Evolutionary conservation across 331 rosid genomes (phyloP).

Genomic region (Acacia pycnantha): DNA sequence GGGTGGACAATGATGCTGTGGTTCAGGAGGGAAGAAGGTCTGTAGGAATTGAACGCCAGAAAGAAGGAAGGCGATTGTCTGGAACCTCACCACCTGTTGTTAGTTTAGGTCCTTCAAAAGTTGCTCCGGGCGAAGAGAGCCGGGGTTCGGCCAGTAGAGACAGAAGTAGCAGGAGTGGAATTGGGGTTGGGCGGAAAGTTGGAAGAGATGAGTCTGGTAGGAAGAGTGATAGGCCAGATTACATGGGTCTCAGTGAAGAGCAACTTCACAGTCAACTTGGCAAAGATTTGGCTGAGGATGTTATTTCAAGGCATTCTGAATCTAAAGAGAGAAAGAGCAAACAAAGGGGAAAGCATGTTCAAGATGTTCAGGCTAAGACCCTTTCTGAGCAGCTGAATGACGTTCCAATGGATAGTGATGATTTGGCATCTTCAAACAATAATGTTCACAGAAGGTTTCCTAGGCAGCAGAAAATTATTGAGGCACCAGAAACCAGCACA

Average conservation of each 20-base stretch:
- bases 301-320: slow-evolving; percentile 60
- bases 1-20: slow-evolving; percentile 56
- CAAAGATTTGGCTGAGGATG: slow-evolving; percentile 52
- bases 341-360: slow-evolving; percentile 68
- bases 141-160: slow-evolving; percentile 51
- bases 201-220: slow-evolving; percentile 71
- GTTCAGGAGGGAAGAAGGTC: slow-evolving; percentile 80
- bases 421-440: slow-evolving; percentile 72
- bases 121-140: slow-evolving; percentile 61
- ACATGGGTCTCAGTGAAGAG: slow-evolving; percentile 56
- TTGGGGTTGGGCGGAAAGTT: slow-evolving; percentile 59
- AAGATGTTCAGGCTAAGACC: slow-evolving; percentile 59
- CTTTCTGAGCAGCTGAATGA: slow-evolving; percentile 75
- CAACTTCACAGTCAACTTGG: slow-evolving; percentile 45
- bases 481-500: slow-evolving; percentile 58
- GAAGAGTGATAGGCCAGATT: slow-evolving; percentile 63
- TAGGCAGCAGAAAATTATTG: slow-evolving; percentile 50
- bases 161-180: slow-evolving; percentile 60
- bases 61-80: slow-evolving; percentile 64
- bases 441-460: slow-evolving; percentile 56
- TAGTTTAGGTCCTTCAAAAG: slow-evolving; percentile 59
- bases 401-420: slow-evolving; percentile 76
- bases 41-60: slow-evolving; percentile 61
- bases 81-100: slow-evolving; percentile 63
- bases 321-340: slow-evolving; percentile 63